Percentiles rank a stretch among this genome's conserved stretches.
These are phyloP conservation scores for Cairneyella variabilis DNA, from an alignment of 495 filamentous ascomycete genomes.

Conservation along the genomic window DNA sequence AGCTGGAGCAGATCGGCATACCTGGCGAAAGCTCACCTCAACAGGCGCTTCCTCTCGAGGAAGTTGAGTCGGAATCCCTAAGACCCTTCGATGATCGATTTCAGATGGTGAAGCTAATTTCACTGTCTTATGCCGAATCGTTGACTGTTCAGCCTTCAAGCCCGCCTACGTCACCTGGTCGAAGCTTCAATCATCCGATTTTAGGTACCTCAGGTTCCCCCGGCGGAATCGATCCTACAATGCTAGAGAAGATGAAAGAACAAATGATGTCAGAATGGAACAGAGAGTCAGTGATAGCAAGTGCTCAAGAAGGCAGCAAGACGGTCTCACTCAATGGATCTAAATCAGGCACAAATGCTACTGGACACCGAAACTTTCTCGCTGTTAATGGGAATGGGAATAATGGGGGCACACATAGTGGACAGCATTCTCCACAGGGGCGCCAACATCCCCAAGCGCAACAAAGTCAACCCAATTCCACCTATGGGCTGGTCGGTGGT, in stretches of 20 bases:
- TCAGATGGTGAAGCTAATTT: conserved; percentile 67
- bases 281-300: conserved; percentile 63
- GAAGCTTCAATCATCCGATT: conserved; percentile 57
- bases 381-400: conserved; percentile 50
- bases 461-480: conserved; percentile 21
- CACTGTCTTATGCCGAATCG: conserved; percentile 58
- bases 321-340: conserved; percentile 70
- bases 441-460: background rate
- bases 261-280: conserved; percentile 76
- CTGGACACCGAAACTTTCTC: conserved; percentile 44
- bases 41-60: conserved; percentile 38
- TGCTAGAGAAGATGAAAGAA: conserved; percentile 57
- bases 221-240: conserved; percentile 9
- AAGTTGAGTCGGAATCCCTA: conserved; percentile 54
- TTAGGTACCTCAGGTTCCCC: conserved; percentile 33
- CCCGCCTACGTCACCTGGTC: conserved; percentile 67
- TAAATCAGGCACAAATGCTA: conserved; percentile 53
- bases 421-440: conserved; percentile 11
- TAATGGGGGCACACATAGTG: conserved; percentile 13
- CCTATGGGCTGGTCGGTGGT: conserved; percentile 27
- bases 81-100: conserved; percentile 62
- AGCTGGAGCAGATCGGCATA: conserved; percentile 30
- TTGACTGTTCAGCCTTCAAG: conserved; percentile 59
- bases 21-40: conserved; percentile 39
- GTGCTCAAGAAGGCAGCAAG: conserved; percentile 62